Evolutionary conservation across 2,329 filamentous ascomycete genomes (phyloP).

Genomic region (Neoarthrinium moseri): DNA sequence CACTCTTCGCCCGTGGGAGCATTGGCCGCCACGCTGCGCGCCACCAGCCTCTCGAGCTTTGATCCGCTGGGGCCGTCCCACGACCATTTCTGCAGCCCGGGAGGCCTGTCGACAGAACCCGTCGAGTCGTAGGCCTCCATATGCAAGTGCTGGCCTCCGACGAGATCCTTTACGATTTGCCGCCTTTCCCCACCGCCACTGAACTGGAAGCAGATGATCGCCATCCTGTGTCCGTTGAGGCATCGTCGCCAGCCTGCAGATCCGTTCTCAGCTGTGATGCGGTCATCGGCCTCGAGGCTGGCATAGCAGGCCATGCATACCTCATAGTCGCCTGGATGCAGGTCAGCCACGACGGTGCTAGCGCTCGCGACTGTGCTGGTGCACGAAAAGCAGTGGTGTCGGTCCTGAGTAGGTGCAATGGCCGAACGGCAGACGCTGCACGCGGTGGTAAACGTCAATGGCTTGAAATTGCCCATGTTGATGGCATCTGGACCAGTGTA

Average conservation of each 20-base stretch:
- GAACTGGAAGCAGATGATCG: slow-evolving; percentile 73
- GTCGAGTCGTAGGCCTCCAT: slow-evolving; percentile 48
- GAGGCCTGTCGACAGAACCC: slow-evolving; percentile 25
- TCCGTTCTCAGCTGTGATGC: slow-evolving; percentile 74
- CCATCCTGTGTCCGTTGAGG: slow-evolving; percentile 78
- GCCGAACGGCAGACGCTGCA: slow-evolving; percentile 77
- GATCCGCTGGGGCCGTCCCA: slow-evolving; percentile 42
- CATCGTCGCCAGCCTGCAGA: slow-evolving; percentile 82
- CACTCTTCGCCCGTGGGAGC: slow-evolving; percentile 32
- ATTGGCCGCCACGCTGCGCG: slow-evolving; percentile 47
- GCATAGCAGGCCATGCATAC: slow-evolving; percentile 79
- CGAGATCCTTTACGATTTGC: slow-evolving; percentile 67
- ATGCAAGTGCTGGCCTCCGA: slow-evolving; percentile 72
- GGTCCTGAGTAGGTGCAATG: slow-evolving; percentile 66
- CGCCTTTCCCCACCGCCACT: slow-evolving; percentile 65
- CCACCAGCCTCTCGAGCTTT: slow-evolving; percentile 46
- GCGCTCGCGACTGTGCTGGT: slow-evolving; percentile 48
- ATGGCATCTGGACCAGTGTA: slow-evolving; percentile 44
- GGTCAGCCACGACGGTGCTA: slow-evolving; percentile 44
- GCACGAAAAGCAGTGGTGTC: slow-evolving; percentile 81
- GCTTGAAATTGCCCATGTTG: slow-evolving; percentile 57
- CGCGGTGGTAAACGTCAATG: slow-evolving; percentile 69
- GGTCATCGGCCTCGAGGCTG: slow-evolving; percentile 59
- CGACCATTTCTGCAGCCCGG: slow-evolving; percentile 47
- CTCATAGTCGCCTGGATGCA: slow-evolving; percentile 74